Evolutionary conservation across 495 filamentous ascomycete genomes (phyloP).

Genomic region (Penicilliopsis zonata): DNA sequence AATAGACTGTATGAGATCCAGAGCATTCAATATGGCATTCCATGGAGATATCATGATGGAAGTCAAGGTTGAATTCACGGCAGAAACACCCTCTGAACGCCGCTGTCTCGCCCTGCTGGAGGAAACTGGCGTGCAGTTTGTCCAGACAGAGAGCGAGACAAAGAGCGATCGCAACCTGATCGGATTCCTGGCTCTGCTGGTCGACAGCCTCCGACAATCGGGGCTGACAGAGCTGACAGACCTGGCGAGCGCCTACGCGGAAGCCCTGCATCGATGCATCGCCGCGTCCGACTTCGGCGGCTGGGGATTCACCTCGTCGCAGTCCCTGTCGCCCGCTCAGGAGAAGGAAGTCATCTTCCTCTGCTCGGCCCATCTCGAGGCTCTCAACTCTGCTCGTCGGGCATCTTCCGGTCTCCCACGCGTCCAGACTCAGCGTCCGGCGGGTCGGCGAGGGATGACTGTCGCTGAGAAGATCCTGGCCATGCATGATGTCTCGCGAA

Average conservation of each 20-base stretch:
- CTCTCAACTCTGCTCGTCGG: background rate
- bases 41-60: too few species aligned
- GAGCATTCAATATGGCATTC: too few species aligned
- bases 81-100: too few species aligned
- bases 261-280: background rate
- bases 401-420: too few species aligned
- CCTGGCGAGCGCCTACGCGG: background rate
- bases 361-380: slow-evolving; percentile 1
- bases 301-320: background rate
- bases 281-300: slow-evolving; percentile 1
- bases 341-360: slow-evolving; percentile 2
- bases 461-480: slow-evolving; percentile 32
- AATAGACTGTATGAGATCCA: too few species aligned
- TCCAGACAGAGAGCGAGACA: too few species aligned
- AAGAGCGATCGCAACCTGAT: slow-evolving; percentile 20
- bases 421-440: too few species aligned
- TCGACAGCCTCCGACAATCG: background rate
- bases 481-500: slow-evolving; percentile 18
- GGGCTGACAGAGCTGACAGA: background rate
- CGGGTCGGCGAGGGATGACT: slow-evolving; percentile 25
- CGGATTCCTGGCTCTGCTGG: slow-evolving; percentile 44
- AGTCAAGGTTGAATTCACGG: too few species aligned
- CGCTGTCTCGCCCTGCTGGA: too few species aligned
- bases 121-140: too few species aligned
- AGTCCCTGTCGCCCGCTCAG: background rate